phyloP scores from a whole-genome alignment of 1,284 basidiomycete species.

The Puccinia triticina region DNA sequence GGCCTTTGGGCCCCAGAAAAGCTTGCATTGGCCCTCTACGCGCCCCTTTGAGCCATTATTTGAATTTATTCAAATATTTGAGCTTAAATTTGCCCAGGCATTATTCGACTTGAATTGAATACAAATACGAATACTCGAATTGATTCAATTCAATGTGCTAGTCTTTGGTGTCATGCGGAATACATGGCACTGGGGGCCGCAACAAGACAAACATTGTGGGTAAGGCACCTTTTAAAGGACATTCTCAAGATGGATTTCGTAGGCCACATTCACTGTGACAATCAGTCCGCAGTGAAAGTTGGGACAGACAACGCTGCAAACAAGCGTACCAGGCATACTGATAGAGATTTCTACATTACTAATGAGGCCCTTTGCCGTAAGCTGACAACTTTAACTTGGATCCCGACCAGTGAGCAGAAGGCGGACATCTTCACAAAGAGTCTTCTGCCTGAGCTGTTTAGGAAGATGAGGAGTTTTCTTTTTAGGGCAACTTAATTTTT shows the following conservation, averaged over 20 bases:
- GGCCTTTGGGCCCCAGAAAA: too few species aligned
- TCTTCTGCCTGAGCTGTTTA: neutral
- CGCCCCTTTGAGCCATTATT: too few species aligned
- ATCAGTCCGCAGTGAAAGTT: neutral
- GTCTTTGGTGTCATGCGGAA: too few species aligned
- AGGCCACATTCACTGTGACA: neutral
- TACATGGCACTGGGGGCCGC: neutral
- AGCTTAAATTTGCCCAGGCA: too few species aligned
- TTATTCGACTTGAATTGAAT: too few species aligned
- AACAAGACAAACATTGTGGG: neutral
- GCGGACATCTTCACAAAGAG: conserved; percentile 18
- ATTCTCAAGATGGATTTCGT: neutral
- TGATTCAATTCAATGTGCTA: too few species aligned
- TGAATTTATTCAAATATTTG: too few species aligned
- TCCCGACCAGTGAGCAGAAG: neutral
- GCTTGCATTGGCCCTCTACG: too few species aligned
- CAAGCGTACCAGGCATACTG: neutral
- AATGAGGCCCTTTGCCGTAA: neutral
- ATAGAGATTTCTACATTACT: conserved; percentile 7
- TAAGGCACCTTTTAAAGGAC: neutral
- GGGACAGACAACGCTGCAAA: neutral
- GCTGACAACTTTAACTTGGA: neutral
- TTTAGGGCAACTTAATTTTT: too few species aligned
- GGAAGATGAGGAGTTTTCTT: too few species aligned
- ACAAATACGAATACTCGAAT: too few species aligned